Conservation (phyloP, 345 rosid species). For the Rhodamnia rubescens region DNA sequence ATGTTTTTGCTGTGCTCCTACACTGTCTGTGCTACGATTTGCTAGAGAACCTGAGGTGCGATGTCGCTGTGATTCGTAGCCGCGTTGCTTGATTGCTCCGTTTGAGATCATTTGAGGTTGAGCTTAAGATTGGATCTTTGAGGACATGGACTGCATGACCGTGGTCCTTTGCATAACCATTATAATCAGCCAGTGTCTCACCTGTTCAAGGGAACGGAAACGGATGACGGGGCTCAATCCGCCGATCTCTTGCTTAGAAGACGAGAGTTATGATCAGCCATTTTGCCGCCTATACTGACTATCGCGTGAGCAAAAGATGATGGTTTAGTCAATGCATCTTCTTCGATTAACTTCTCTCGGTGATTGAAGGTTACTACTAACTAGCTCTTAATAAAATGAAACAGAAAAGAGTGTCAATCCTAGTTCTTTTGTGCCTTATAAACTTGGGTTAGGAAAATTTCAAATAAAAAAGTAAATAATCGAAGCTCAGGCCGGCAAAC, state of each 20-base stretch:
- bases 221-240: neutral
- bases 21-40: neutral
- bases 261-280: neutral
- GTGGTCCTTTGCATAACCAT: neutral
- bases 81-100: no score
- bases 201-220: neutral
- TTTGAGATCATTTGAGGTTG: neutral
- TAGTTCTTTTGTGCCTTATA: neutral
- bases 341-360: neutral
- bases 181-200: neutral
- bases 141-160: neutral
- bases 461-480: accelerated
- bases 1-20: neutral
- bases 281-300: no score
- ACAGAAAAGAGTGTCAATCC: neutral
- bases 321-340: neutral
- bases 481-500: neutral
- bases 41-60: neutral
- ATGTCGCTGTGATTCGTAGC: no score
- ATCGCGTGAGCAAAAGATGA: neutral
- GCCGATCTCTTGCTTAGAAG: neutral
- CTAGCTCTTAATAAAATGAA: neutral
- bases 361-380: neutral
- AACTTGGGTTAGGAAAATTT: neutral
- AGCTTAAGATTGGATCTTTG: neutral